Conservation (phyloP, 768 basidiomycete genomes). For the Termitomyces sp. region DNA sequence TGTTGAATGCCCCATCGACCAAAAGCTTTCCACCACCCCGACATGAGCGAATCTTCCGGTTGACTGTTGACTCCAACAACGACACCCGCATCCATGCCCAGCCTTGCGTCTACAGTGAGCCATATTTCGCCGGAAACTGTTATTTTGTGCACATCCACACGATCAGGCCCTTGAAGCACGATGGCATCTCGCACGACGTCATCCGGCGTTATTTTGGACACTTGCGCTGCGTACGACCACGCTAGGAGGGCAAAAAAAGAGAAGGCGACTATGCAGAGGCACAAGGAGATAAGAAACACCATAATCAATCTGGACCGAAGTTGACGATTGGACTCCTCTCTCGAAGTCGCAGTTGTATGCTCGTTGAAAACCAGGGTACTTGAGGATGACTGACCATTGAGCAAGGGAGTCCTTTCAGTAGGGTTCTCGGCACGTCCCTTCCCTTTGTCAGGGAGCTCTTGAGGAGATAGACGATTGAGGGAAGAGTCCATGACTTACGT, state of each 20-base stretch:
- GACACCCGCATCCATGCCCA: slow-evolving; percentile 66
- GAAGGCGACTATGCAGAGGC: slow-evolving; percentile 39
- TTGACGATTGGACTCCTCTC: slow-evolving; percentile 19
- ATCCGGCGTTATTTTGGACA: slow-evolving; percentile 47
- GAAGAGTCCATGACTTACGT: slow-evolving; percentile 22
- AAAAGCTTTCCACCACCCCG: slow-evolving; percentile 55
- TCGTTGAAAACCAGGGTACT: slow-evolving; percentile 15
- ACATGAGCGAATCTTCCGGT: slow-evolving; percentile 34
- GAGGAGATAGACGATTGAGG: slow-evolving; percentile 2
- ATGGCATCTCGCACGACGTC: slow-evolving; percentile 52
- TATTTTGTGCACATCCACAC: slow-evolving; percentile 55
- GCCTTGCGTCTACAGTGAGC: slow-evolving; percentile 47
- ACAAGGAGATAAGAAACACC: slow-evolving; percentile 56
- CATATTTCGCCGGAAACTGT: slow-evolving; percentile 54
- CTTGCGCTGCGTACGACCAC: slow-evolving; percentile 60
- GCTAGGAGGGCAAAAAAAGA: slow-evolving; percentile 45
- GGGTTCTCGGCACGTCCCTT: slow-evolving; percentile 43
- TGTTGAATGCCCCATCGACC: slow-evolving; percentile 62
- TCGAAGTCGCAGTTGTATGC: slow-evolving; percentile 5
- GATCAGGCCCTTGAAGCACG: slow-evolving; percentile 53
- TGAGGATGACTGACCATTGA: slow-evolving; percentile 31
- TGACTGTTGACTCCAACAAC: slow-evolving; percentile 49
- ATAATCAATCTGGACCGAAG: slow-evolving; percentile 31
- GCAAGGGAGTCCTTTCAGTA: slow-evolving; percentile 51
- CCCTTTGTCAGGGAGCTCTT: slow-evolving; percentile 37